These are phyloP conservation scores for Euphorbia celastroides DNA, from an alignment of 441 rosid genomes.

Conservation along the genomic window DNA sequence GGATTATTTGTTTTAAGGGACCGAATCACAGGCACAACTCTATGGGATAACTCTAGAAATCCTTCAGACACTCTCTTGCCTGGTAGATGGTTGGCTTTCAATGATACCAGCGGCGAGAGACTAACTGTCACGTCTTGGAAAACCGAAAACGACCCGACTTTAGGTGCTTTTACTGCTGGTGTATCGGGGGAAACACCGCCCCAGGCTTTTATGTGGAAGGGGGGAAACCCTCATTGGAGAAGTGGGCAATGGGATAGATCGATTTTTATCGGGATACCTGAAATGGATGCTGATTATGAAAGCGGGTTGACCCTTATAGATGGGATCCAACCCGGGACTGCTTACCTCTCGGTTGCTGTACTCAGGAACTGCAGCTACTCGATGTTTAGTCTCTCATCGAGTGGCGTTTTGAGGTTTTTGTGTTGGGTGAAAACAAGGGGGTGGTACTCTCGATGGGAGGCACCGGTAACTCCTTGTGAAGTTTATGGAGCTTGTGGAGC, in stretches of 20 bases:
- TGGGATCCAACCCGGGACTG: constrained; percentile 12
- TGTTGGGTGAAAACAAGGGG: constrained; percentile 14
- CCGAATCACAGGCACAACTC: not conserved
- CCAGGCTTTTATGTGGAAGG: constrained; percentile 8
- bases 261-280: constrained; percentile 16
- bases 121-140: constrained; percentile 7
- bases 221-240: constrained; percentile 19
- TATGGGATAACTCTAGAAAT: constrained; percentile 15
- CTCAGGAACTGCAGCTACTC: constrained; percentile 18
- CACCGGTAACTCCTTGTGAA: constrained; percentile 18
- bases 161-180: constrained; percentile 10
- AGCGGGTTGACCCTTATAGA: constrained; percentile 12
- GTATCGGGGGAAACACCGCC: constrained; percentile 7
- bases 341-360: constrained; percentile 11
- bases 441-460: constrained; percentile 19
- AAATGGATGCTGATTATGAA: constrained; percentile 19
- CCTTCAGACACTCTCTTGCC: constrained; percentile 11
- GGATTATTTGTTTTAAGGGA: constrained; percentile 5
- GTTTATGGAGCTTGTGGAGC: constrained; percentile 19
- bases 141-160: constrained; percentile 14
- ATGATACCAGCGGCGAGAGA: constrained; percentile 3
- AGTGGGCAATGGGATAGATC: constrained; percentile 19
- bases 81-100: constrained; percentile 1
- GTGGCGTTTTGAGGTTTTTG: constrained; percentile 5
- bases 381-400: not conserved